Percentiles rank a stretch among this genome's conserved stretches.
These are phyloP conservation scores for Eucalyptus tenuipes DNA, from an alignment of 345 rosid genomes.

Conservation along the genomic window DNA sequence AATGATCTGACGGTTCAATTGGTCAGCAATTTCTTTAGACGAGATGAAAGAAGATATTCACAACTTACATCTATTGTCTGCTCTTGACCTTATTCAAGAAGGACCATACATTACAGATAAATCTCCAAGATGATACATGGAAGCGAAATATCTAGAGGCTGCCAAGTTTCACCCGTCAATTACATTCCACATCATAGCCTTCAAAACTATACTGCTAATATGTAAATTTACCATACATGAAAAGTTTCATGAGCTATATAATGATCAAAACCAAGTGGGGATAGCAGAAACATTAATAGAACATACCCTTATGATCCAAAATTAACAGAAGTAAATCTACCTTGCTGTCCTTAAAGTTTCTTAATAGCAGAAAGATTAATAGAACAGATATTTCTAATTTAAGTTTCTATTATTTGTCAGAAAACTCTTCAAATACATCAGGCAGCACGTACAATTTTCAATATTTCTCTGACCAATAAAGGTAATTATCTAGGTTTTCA, in stretches of 20 bases:
- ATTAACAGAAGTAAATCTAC: not conserved
- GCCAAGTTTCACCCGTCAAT: not conserved
- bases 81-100: not conserved
- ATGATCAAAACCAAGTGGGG: not conserved
- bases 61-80: not conserved
- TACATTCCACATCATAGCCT: not conserved
- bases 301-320: not conserved
- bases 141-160: not conserved
- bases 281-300: not conserved
- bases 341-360: not conserved
- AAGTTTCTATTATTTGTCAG: not conserved
- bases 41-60: not conserved
- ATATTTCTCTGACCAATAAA: not conserved
- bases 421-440: not conserved
- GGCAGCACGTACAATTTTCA: not conserved
- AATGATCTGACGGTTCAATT: conserved; percentile 36
- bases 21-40: not conserved
- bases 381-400: not conserved
- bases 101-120: not conserved
- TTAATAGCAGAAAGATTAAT: not conserved
- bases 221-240: not conserved
- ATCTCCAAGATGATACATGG: not conserved
- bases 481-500: not conserved
- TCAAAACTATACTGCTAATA: not conserved
- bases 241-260: not conserved